Conservation (phyloP, 2,329 filamentous ascomycete genomes). For the Mollisia scopiformis region DNA sequence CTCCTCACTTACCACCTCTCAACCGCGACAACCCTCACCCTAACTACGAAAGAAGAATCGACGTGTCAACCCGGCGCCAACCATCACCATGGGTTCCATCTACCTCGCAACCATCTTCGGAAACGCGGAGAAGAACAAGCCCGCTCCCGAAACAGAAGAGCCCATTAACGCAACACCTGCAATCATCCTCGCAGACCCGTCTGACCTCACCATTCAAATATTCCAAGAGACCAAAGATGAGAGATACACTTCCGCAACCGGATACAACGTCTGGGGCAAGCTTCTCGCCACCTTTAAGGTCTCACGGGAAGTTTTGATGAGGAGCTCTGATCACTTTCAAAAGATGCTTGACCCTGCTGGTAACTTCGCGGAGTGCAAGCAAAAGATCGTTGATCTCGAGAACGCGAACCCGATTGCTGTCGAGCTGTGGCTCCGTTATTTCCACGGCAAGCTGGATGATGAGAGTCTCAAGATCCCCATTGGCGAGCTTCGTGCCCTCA, state of each 20-base stretch:
- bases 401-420: neutral
- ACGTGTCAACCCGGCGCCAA: neutral
- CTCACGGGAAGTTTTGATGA: neutral
- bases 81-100: neutral
- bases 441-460: neutral
- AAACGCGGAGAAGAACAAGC: neutral
- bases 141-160: neutral
- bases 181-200: neutral
- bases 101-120: neutral
- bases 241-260: neutral
- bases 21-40: neutral
- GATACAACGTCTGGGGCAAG: neutral
- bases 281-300: neutral
- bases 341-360: constrained; percentile 1
- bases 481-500: neutral
- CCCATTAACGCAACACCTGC: neutral
- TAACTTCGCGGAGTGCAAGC: neutral
- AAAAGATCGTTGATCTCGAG: neutral
- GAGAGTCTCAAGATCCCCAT: neutral
- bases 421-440: constrained; percentile 5
- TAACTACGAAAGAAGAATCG: neutral
- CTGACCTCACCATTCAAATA: neutral
- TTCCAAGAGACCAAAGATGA: neutral
- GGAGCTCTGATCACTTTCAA: neutral
- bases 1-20: neutral